Conservation (phyloP, 306 rosid species). For the Lathyrus aphaca region DNA sequence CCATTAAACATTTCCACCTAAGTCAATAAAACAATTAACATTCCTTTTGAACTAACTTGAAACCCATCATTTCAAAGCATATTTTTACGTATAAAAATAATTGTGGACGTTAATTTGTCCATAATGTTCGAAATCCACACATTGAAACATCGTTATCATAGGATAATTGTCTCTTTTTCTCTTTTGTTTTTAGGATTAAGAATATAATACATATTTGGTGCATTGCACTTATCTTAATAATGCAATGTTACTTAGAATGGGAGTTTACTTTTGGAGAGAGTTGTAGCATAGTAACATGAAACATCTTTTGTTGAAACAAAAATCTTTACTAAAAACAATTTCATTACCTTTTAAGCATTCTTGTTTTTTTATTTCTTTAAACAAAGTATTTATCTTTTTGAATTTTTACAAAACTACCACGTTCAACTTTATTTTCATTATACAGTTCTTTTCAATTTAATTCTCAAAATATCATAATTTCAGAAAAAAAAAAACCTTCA, state of each 20-base stretch:
- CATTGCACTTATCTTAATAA: slow-evolving; percentile 38
- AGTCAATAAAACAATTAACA: slow-evolving; percentile 39
- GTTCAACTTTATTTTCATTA: too few relatives aligned
- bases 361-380: too few relatives aligned
- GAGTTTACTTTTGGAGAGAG: slow-evolving; percentile 16
- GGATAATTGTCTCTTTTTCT: slow-evolving; percentile 30
- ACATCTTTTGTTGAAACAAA: background rate
- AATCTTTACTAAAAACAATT: background rate
- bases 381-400: too few relatives aligned
- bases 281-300: background rate
- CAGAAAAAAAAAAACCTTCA: too few relatives aligned
- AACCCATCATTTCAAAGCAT: slow-evolving; percentile 33
- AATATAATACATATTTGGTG: slow-evolving; percentile 35
- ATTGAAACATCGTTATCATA: slow-evolving; percentile 42
- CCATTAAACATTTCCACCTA: background rate
- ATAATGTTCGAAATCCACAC: slow-evolving; percentile 23
- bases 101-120: slow-evolving; percentile 26
- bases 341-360: too few relatives aligned
- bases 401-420: too few relatives aligned
- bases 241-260: slow-evolving; percentile 38
- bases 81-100: background rate
- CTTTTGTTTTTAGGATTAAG: slow-evolving; percentile 33
- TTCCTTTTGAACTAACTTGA: slow-evolving; percentile 29
- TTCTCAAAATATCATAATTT: too few relatives aligned
- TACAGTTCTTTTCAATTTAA: too few relatives aligned